Evolutionary conservation across 2,329 filamentous ascomycete species (phyloP).

Genomic region (Diaporthe vexans): DNA sequence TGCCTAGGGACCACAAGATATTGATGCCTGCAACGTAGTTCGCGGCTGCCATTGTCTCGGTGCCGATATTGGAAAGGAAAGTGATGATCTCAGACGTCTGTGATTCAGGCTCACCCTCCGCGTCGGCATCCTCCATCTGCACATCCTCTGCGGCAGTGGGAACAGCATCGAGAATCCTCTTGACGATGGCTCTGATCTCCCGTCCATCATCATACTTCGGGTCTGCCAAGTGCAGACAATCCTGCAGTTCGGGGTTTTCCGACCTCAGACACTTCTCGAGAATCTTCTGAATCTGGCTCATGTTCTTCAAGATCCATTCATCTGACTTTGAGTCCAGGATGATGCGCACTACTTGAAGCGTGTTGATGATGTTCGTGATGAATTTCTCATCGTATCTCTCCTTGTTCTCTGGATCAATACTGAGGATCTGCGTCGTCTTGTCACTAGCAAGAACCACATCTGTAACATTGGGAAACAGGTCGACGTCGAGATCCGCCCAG

Average conservation of each 20-base stretch:
- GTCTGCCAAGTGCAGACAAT: slow-evolving; percentile 85
- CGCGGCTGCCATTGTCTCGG: slow-evolving; percentile 84
- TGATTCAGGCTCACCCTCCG: slow-evolving; percentile 85
- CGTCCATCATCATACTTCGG: slow-evolving; percentile 78
- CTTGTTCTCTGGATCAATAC: slow-evolving; percentile 72
- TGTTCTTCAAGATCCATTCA: slow-evolving; percentile 88
- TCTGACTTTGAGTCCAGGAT: slow-evolving; percentile 89
- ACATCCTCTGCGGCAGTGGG: slow-evolving; percentile 74
- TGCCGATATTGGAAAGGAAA: slow-evolving; percentile 87
- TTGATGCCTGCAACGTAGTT: slow-evolving; percentile 93
- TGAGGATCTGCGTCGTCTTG: slow-evolving; percentile 74
- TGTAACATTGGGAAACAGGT: slow-evolving; percentile 90
- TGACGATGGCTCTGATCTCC: slow-evolving; percentile 80
- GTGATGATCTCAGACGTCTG: slow-evolving; percentile 89
- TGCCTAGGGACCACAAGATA: slow-evolving; percentile 90
- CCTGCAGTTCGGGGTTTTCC: slow-evolving; percentile 92
- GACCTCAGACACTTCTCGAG: slow-evolving; percentile 90
- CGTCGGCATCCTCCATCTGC: slow-evolving; percentile 81
- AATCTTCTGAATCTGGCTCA: slow-evolving; percentile 85
- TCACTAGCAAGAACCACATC: slow-evolving; percentile 89
- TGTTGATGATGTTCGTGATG: slow-evolving; percentile 90
- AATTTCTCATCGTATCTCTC: slow-evolving; percentile 88
- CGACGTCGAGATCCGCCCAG: slow-evolving; percentile 93
- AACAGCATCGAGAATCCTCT: slow-evolving; percentile 88
- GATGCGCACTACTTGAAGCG: slow-evolving; percentile 90